Conservation (phyloP, 306 rosid genomes). For the Rosa rugosa region DNA sequence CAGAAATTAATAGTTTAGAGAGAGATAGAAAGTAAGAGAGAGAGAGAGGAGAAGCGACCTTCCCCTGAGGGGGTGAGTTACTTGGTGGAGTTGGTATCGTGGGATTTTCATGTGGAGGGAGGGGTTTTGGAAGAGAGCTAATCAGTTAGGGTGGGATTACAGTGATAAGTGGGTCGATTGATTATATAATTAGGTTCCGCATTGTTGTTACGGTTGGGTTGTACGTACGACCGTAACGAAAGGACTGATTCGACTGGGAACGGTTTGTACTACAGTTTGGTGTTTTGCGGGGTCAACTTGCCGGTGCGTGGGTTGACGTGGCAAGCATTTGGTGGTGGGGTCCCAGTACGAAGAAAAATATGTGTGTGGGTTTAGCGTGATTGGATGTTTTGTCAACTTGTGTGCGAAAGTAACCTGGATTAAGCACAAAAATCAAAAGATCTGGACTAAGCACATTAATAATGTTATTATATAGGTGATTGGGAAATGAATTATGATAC, state of each 20-base stretch:
- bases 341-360: not conserved
- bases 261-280: not conserved
- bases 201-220: not conserved
- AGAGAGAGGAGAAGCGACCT: conserved; percentile 18
- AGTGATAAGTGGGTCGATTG: not conserved
- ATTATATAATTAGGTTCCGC: not conserved
- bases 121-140: not conserved
- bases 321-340: no score
- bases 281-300: not conserved
- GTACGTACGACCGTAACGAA: conserved; percentile 26
- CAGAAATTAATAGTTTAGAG: not conserved
- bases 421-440: no score
- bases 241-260: not conserved
- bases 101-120: not conserved
- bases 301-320: not conserved
- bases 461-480: no score
- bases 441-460: no score
- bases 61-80: conserved; percentile 14
- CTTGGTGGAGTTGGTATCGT: conserved; percentile 21
- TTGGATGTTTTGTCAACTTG: no score
- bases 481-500: no score
- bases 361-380: no score
- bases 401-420: no score
- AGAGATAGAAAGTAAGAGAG: not conserved
- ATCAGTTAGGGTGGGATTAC: not conserved